phyloP scores from a whole-genome alignment of 371 early-diverging fungal species.

The Lichtheimia corymbifera region DNA sequence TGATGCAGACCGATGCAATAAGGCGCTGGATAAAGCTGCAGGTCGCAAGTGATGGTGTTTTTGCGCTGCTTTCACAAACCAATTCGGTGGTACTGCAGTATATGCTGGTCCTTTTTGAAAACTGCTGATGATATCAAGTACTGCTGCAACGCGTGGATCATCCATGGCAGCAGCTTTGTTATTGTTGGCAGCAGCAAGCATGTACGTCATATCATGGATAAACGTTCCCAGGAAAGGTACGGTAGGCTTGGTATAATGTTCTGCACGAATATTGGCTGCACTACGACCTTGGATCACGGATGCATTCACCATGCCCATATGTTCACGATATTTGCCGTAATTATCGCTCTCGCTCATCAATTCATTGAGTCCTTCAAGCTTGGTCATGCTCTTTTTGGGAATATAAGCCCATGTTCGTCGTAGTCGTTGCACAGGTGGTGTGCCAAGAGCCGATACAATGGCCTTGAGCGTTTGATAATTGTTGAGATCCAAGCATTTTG shows the following conservation, averaged over 20 bases:
- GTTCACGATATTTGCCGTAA: constrained; percentile 70
- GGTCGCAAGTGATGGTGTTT: constrained; percentile 60
- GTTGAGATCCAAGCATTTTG: constrained; percentile 59
- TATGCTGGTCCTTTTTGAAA: constrained; percentile 68
- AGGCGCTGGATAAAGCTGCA: constrained; percentile 49
- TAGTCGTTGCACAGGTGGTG: constrained; percentile 75
- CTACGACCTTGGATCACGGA: constrained; percentile 34
- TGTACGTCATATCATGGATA: constrained; percentile 79
- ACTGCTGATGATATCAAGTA: constrained; percentile 48
- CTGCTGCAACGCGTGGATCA: constrained; percentile 56
- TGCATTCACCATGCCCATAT: constrained; percentile 53
- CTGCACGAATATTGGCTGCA: constrained; percentile 35
- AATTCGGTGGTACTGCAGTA: constrained; percentile 51
- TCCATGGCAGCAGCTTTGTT: constrained; percentile 34
- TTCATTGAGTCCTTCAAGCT: constrained; percentile 56
- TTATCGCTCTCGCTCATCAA: constrained; percentile 74
- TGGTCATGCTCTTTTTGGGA: constrained; percentile 65
- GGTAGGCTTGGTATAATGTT: constrained; percentile 58
- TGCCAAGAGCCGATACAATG: constrained; percentile 68
- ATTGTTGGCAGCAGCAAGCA: constrained; percentile 65
- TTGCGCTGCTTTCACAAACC: constrained; percentile 56
- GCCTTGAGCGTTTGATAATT: constrained; percentile 80
- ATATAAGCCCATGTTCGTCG: constrained; percentile 77
- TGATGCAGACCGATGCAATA: constrained; percentile 54
- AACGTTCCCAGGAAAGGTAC: constrained; percentile 80